A percentile compares a stretch with the other conserved stretches of the same genome.
Conservation (phyloP, 371 early-diverging fungal genomes). For the Mucor irregularis region DNA sequence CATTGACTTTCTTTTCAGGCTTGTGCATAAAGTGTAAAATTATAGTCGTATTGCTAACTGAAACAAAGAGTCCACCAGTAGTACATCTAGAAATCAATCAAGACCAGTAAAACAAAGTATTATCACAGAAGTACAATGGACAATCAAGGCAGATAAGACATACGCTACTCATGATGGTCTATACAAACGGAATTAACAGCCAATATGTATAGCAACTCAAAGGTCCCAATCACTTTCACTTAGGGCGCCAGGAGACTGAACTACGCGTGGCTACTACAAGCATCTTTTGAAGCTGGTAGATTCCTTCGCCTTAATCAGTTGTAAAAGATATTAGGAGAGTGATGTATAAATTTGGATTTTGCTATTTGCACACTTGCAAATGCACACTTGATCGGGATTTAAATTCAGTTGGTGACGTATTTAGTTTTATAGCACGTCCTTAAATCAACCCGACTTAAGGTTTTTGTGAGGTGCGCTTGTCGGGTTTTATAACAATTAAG, state of each 20-base stretch:
- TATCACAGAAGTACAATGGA: constrained; percentile 16
- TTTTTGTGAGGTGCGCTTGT: no score
- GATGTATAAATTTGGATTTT: no score
- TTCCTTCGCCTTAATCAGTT: constrained; percentile 18
- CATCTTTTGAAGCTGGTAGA: constrained; percentile 4
- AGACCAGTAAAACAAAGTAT: constrained; percentile 13
- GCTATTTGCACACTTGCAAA: no score
- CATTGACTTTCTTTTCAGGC: not conserved
- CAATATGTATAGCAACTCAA: constrained; percentile 22
- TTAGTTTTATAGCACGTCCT: no score
- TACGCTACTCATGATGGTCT: constrained; percentile 24
- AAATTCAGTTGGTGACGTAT: no score
- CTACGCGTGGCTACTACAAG: constrained; percentile 23
- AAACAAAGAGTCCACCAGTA: constrained; percentile 11
- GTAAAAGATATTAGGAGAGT: no score
- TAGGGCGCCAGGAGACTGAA: constrained; percentile 21
- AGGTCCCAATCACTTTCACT: constrained; percentile 24
- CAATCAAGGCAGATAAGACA: constrained; percentile 20
- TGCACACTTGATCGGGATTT: no score
- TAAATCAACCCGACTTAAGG: no score
- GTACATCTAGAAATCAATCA: constrained; percentile 5
- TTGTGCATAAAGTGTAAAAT: no score
- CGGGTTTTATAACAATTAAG: no score
- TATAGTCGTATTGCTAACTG: no score
- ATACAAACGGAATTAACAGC: constrained; percentile 18